These are phyloP conservation scores for Simmondsia chinensis DNA, from an alignment of 148 eudicot genomes.

Conservation along the genomic window DNA sequence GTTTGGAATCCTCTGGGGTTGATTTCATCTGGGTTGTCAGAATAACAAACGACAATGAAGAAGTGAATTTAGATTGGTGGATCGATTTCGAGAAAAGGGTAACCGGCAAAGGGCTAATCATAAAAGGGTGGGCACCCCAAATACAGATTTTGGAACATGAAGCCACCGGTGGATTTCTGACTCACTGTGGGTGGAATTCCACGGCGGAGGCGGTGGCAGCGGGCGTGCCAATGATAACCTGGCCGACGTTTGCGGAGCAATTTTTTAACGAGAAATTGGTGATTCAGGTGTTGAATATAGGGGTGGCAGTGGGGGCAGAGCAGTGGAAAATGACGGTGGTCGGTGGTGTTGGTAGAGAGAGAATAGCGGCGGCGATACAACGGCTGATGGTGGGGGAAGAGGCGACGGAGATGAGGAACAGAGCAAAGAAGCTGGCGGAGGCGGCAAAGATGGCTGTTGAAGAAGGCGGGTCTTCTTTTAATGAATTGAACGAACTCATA, in stretches of 20 bases:
- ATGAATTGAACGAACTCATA: slow-evolving; percentile 4
- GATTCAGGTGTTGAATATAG: slow-evolving; percentile 14
- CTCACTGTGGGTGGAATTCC: slow-evolving; percentile 39
- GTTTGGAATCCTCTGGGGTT: slow-evolving; percentile 16
- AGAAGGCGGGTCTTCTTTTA: slow-evolving; percentile 22
- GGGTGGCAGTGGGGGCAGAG: slow-evolving; percentile 16
- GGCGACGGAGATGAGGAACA: slow-evolving; percentile 12
- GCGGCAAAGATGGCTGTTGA: slow-evolving; percentile 18
- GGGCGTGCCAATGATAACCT: slow-evolving; percentile 27
- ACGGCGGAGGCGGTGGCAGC: slow-evolving; percentile 15
- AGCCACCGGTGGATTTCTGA: slow-evolving; percentile 21
- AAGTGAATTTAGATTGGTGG: slow-evolving; percentile 5
- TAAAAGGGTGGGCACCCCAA: slow-evolving; percentile 33
- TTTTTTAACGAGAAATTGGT: slow-evolving; percentile 22
- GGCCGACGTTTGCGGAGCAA: slow-evolving; percentile 24
- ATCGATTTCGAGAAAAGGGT: slow-evolving; percentile 14
- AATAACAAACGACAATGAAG: not conserved
- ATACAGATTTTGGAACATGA: slow-evolving; percentile 23
- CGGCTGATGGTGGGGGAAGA: slow-evolving; percentile 21
- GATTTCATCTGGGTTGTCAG: slow-evolving; percentile 30
- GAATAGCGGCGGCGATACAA: slow-evolving; percentile 10
- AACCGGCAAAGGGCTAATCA: slow-evolving; percentile 18
- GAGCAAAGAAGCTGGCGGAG: slow-evolving; percentile 16
- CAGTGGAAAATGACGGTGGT: slow-evolving; percentile 4
- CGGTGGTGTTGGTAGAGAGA: slow-evolving; percentile 7